A percentile compares a stretch with the other conserved stretches of the same genome.
phyloP scores from a whole-genome alignment of 1,139 yeast species.

The Hyphopichia burtonii region DNA sequence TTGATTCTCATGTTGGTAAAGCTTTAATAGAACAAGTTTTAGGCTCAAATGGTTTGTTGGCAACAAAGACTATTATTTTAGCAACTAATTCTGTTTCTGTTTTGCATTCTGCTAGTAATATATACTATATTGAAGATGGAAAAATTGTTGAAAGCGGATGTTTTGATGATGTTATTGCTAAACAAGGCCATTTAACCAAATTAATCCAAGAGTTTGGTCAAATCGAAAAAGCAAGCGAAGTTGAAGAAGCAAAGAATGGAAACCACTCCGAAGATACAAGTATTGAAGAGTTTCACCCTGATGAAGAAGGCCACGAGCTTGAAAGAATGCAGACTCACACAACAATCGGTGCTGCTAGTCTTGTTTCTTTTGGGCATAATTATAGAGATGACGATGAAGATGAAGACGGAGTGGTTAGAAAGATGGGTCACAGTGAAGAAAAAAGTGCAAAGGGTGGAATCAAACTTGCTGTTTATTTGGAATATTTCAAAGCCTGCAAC shows the following conservation, averaged over 20 bases:
- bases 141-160: conserved; percentile 33
- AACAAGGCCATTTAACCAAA: conserved; percentile 19
- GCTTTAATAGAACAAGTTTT: conserved; percentile 31
- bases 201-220: conserved; percentile 26
- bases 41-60: conserved; percentile 27
- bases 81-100: conserved; percentile 41
- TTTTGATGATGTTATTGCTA: conserved; percentile 21
- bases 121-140: conserved; percentile 27
- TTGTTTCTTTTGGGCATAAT: conserved; percentile 21
- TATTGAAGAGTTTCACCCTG: conserved; percentile 6
- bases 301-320: conserved; percentile 5
- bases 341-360: conserved; percentile 15
- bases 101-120: conserved; percentile 29
- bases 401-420: conserved; percentile 13
- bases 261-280: not conserved
- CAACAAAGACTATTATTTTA: conserved; percentile 32
- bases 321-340: conserved; percentile 8
- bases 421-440: conserved; percentile 31
- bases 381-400: conserved; percentile 15
- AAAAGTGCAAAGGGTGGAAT: conserved; percentile 30
- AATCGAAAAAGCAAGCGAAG: conserved; percentile 13
- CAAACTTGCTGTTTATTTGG: conserved; percentile 29
- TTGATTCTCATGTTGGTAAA: conserved; percentile 41
- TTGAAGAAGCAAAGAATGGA: conserved; percentile 4
- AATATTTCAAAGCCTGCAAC: conserved; percentile 38